Conservation (phyloP, 1,284 basidiomycete species). For the Trichosporon ovoides region DNA sequence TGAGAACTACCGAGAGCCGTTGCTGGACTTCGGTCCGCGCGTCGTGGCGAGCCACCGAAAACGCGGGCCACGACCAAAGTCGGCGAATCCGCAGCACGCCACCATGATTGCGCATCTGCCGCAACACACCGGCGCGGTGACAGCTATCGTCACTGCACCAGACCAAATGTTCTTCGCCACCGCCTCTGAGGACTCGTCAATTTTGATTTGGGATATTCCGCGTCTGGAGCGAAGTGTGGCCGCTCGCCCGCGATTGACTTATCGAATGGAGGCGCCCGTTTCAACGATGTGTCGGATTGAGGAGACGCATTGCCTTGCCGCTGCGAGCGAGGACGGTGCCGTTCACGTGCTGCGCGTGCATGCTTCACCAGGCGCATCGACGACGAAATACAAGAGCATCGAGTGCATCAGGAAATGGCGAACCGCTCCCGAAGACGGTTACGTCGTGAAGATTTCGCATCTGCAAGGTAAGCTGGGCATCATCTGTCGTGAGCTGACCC, state of each 20-base stretch:
- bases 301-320: conserved; percentile 79
- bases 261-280: conserved; percentile 58
- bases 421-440: conserved; percentile 25
- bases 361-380: conserved; percentile 55
- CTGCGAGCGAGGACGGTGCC: conserved; percentile 77
- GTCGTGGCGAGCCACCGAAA: conserved; percentile 71
- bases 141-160: conserved; percentile 77
- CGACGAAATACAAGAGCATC: conserved; percentile 71
- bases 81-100: conserved; percentile 60
- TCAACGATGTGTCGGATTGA: conserved; percentile 77
- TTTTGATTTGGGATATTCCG: conserved; percentile 78
- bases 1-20: conserved; percentile 72
- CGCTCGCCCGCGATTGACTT: conserved; percentile 40
- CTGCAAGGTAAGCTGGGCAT: conserved; percentile 23
- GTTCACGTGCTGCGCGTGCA: conserved; percentile 77
- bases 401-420: conserved; percentile 56
- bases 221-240: conserved; percentile 69
- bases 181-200: conserved; percentile 73
- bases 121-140: conserved; percentile 74
- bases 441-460: conserved; percentile 34
- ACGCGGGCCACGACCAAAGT: conserved; percentile 56
- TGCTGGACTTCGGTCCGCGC: conserved; percentile 81
- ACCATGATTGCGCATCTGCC: conserved; percentile 77
- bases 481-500: conserved; percentile 12
- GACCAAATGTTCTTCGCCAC: conserved; percentile 94